These are phyloP conservation scores for Beauveria sp. DNA, from an alignment of 2,329 filamentous ascomycete genomes.

Conservation along the genomic window DNA sequence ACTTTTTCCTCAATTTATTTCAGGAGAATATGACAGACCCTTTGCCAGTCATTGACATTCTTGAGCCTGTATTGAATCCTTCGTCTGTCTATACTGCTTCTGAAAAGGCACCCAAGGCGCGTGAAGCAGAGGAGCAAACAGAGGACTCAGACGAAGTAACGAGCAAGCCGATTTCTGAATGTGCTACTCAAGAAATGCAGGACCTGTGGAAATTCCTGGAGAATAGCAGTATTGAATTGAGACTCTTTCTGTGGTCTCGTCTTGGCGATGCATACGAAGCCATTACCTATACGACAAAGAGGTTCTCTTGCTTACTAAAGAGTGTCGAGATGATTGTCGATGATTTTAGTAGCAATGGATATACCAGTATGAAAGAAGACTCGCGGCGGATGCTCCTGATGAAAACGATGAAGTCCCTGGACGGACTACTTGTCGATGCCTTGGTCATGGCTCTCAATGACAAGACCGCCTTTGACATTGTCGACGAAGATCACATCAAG, in stretches of 20 bases:
- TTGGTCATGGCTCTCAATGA: constrained; percentile 64
- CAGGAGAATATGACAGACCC: constrained; percentile 75
- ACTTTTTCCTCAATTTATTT: constrained; percentile 90
- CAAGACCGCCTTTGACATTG: constrained; percentile 66
- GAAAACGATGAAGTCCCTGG: constrained; percentile 69
- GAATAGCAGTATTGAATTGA: constrained; percentile 72
- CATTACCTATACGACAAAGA: constrained; percentile 80
- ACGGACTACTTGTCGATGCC: constrained; percentile 66
- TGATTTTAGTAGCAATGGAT: constrained; percentile 55
- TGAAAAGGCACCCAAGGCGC: constrained; percentile 2
- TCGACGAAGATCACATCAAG: constrained; percentile 72
- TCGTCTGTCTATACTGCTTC: constrained; percentile 39
- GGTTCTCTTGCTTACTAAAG: constrained; percentile 78
- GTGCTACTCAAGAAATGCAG: constrained; percentile 50
- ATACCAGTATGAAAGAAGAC: constrained; percentile 48
- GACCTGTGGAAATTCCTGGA: constrained; percentile 83
- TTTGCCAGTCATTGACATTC: constrained; percentile 75
- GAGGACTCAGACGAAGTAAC: constrained; percentile 16
- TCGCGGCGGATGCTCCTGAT: constrained; percentile 66
- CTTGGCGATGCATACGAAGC: constrained; percentile 82
- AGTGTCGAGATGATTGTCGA: constrained; percentile 76
- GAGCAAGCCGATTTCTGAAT: constrained; percentile 41
- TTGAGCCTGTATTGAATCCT: constrained; percentile 86
- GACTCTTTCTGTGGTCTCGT: constrained; percentile 82
- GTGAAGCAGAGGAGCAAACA: neutral